A percentile compares a stretch with the other conserved stretches of the same genome.
Evolutionary conservation across 2,329 filamentous ascomycete species (phyloP).

Genomic region (Moelleriella libera): DNA sequence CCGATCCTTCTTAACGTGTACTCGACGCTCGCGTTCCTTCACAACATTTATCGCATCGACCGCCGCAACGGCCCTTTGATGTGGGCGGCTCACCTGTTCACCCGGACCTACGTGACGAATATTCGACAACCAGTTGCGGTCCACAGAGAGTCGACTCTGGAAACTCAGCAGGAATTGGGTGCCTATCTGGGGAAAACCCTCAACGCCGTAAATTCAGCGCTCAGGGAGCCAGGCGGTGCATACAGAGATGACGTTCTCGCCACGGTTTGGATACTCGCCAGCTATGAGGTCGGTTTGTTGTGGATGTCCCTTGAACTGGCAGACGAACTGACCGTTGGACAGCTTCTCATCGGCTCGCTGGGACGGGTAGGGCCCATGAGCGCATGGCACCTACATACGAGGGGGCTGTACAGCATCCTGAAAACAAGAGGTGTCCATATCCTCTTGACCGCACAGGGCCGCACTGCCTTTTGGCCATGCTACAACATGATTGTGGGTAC

Average conservation of each 20-base stretch:
- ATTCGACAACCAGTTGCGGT: slow-evolving; percentile 17
- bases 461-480: slow-evolving; percentile 22
- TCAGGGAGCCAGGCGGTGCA: slow-evolving; percentile 14
- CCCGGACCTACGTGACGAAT: slow-evolving; percentile 24
- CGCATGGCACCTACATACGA: slow-evolving; percentile 22
- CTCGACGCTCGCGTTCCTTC: slow-evolving; percentile 19
- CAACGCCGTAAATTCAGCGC: slow-evolving; percentile 21
- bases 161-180: slow-evolving; percentile 18
- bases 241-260: slow-evolving; percentile 21
- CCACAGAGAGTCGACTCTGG: slow-evolving; percentile 9
- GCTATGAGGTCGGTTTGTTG: slow-evolving; percentile 18
- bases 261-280: slow-evolving; percentile 24
- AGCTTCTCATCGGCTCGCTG: slow-evolving; percentile 24
- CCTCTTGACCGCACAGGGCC: slow-evolving; percentile 11
- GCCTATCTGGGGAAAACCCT: slow-evolving; percentile 21
- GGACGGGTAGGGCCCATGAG: slow-evolving; percentile 10
- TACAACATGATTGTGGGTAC: slow-evolving; percentile 22
- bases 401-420: slow-evolving; percentile 21
- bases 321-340: slow-evolving; percentile 2
- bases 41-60: slow-evolving; percentile 12
- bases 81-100: slow-evolving; percentile 24
- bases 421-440: slow-evolving; percentile 16
- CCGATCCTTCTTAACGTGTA: slow-evolving; percentile 25
- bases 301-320: too few species aligned
- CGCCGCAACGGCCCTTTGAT: slow-evolving; percentile 18